Percentiles rank a stretch among this genome's conserved stretches.
Conservation (phyloP, 257 asterid genomes). For the Paraleonurus japonicus region DNA sequence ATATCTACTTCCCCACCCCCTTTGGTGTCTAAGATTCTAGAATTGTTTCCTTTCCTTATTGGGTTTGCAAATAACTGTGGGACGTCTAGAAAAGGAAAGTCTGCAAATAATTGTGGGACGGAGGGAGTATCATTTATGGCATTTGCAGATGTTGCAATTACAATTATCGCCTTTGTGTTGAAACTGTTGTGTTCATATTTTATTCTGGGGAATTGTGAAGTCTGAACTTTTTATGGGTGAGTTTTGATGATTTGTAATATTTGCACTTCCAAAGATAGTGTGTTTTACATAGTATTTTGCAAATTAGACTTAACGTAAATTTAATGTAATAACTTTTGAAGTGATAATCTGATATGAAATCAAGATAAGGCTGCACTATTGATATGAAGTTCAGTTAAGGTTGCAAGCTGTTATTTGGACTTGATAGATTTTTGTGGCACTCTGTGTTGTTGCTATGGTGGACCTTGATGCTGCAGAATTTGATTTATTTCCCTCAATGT, state of each 20-base stretch:
- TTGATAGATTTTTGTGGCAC: neutral
- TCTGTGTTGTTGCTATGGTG: constrained; percentile 2
- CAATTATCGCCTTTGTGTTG: neutral
- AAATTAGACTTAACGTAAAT: neutral
- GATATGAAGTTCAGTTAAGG: neutral
- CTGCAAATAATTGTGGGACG: too few species aligned
- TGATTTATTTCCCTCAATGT: neutral
- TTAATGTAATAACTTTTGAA: neutral
- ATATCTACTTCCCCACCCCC: constrained; percentile 11
- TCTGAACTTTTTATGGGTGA: neutral
- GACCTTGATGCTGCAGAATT: constrained; percentile 5
- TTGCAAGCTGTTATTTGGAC: neutral
- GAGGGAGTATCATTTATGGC: neutral
- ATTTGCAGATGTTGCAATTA: neutral
- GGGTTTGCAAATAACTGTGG: too few species aligned
- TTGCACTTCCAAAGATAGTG: neutral
- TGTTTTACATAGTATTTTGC: neutral
- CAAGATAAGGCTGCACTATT: neutral
- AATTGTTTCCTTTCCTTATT: constrained; percentile 7
- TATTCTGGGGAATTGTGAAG: neutral
- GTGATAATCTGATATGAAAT: constrained; percentile 1
- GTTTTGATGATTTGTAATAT: neutral
- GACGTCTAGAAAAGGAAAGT: too few species aligned
- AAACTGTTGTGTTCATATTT: neutral
- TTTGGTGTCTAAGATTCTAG: neutral